These are phyloP conservation scores for Lyophyllum atratum DNA, from an alignment of 768 basidiomycete genomes.

Conservation along the genomic window DNA sequence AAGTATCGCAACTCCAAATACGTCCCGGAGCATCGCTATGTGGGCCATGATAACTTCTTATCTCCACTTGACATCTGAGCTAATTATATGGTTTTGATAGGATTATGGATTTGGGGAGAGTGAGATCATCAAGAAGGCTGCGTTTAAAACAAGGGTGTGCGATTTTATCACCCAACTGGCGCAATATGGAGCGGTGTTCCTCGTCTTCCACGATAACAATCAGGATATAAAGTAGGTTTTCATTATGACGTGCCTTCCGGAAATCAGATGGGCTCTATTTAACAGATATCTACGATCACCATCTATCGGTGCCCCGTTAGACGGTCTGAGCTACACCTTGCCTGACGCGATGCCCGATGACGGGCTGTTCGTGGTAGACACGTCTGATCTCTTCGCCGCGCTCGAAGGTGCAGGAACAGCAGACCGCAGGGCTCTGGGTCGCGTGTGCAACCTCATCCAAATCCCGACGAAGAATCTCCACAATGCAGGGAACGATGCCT, in stretches of 20 bases:
- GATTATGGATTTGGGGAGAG: conserved; percentile 69
- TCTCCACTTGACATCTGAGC: background rate
- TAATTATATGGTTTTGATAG: conserved; percentile 33
- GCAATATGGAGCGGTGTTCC: conserved; percentile 61
- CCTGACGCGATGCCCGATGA: conserved; percentile 54
- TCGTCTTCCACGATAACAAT: conserved; percentile 79
- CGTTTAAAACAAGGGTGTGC: conserved; percentile 54
- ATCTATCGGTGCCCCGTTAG: conserved; percentile 51
- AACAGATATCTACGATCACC: conserved; percentile 55
- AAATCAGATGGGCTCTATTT: background rate
- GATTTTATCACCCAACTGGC: conserved; percentile 42
- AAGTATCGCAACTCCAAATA: conserved; percentile 61
- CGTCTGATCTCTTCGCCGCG: conserved; percentile 73
- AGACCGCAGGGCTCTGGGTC: conserved; percentile 57
- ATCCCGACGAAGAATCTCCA: conserved; percentile 60
- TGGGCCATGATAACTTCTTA: conserved; percentile 26
- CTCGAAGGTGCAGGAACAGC: conserved; percentile 61
- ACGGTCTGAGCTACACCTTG: conserved; percentile 52
- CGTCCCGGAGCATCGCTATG: conserved; percentile 64
- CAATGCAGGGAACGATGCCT: conserved; percentile 88
- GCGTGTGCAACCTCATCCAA: conserved; percentile 64
- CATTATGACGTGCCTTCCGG: background rate
- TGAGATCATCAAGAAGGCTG: conserved; percentile 48
- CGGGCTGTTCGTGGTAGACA: conserved; percentile 71
- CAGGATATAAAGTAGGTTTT: conserved; percentile 71